These are phyloP conservation scores for Adansonia grandidieri DNA, from an alignment of 441 rosid species.

Conservation along the genomic window DNA sequence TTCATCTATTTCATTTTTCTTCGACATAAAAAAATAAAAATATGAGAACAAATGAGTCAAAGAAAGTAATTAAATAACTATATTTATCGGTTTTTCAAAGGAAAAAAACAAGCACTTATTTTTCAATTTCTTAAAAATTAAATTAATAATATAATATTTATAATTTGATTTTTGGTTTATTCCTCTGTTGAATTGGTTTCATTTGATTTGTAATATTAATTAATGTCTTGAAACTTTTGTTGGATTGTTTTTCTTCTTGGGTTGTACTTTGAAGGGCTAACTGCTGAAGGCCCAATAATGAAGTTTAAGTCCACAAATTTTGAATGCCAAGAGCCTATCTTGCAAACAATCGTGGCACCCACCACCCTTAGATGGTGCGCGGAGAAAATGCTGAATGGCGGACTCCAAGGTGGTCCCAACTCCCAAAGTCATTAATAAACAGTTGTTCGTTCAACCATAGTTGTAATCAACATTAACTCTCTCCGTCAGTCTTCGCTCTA, in stretches of 20 bases:
- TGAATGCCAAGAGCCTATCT: background rate
- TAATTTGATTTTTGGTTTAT: too few relatives aligned
- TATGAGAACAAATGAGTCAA: too few relatives aligned
- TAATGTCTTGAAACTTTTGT: background rate
- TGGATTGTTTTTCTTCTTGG: background rate
- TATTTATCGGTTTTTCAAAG: too few relatives aligned
- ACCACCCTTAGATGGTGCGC: background rate
- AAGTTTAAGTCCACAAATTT: background rate
- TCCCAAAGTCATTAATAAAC: constrained; percentile 6
- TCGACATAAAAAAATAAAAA: too few relatives aligned
- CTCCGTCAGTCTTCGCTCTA: constrained; percentile 1
- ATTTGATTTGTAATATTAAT: too few relatives aligned
- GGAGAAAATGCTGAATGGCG: background rate
- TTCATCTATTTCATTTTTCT: too few relatives aligned
- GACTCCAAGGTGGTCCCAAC: background rate
- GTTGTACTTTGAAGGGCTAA: background rate
- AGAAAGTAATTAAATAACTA: too few relatives aligned
- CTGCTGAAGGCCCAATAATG: background rate
- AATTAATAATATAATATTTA: too few relatives aligned
- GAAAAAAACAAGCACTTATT: too few relatives aligned
- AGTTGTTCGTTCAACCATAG: constrained; percentile 24
- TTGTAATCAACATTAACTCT: background rate
- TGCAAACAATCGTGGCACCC: background rate
- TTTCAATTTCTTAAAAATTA: too few relatives aligned
- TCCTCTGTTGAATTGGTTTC: too few relatives aligned